A percentile compares a stretch with the other conserved stretches of the same genome.
Conservation (phyloP, 2,329 filamentous ascomycete species). For the Paecilomyces sp. region DNA sequence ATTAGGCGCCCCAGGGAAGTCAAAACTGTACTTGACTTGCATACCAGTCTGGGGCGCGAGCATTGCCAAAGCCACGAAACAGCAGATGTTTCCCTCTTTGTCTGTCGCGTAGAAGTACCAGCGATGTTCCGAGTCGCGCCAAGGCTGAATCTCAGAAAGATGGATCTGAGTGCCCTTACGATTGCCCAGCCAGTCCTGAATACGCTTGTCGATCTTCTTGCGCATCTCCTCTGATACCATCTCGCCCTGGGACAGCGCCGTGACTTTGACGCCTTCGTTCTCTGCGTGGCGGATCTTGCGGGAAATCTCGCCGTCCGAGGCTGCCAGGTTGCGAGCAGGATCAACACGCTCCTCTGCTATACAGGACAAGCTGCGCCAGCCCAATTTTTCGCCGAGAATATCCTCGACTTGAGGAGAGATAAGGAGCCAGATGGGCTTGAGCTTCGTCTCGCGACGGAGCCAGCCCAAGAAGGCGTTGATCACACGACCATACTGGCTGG, state of each 20-base stretch:
- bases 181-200: constrained; percentile 70
- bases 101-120: constrained; percentile 79
- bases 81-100: constrained; percentile 62
- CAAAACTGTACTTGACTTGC: constrained; percentile 94
- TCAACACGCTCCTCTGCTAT: constrained; percentile 84
- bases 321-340: constrained; percentile 58
- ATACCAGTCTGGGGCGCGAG: constrained; percentile 75
- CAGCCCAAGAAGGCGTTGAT: constrained; percentile 68
- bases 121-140: constrained; percentile 75
- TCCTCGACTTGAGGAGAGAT: constrained; percentile 73
- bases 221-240: constrained; percentile 60
- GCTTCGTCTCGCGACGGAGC: constrained; percentile 60
- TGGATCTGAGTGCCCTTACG: constrained; percentile 85
- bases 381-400: constrained; percentile 69
- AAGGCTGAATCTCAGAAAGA: constrained; percentile 80
- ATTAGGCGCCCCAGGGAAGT: constrained; percentile 80
- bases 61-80: constrained; percentile 76
- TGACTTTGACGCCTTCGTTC: constrained; percentile 74
- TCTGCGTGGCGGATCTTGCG: constrained; percentile 76
- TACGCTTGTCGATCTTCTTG: constrained; percentile 61
- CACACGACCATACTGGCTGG: constrained; percentile 65
- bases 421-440: constrained; percentile 84
- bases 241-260: constrained; percentile 61
- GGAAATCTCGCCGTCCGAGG: constrained; percentile 58
- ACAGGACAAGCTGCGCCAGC: constrained; percentile 84